Evolutionary conservation across 257 asterid species (phyloP), one percentile per base, ranked within the genome.

Genomic region (Rhazya stricta): DNA sequence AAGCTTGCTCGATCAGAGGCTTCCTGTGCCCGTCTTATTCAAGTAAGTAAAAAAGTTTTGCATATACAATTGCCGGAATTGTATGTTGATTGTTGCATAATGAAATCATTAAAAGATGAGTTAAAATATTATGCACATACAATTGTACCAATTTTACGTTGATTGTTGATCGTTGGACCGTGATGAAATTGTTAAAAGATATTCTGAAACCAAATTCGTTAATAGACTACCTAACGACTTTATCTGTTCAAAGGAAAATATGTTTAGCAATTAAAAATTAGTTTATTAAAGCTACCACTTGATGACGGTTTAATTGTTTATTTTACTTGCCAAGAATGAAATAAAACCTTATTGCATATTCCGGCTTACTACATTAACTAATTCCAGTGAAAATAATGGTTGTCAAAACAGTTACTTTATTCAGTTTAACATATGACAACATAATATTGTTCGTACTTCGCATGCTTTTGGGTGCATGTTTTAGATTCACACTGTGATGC

Each of bases 1-100:
- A 93, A 88, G 82, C 74, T 91, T 85, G 89, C 90, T 60, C 92
- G 83, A 36, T 78, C 80, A 81, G 89, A 83, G 56, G 92, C 96
- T 77, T 76, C 87, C 32, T 77, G 88, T 76, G 79, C 90, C 29
- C 91, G 96, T 27, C 73, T 84, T 76, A 70, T 78, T 82, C 97
- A 91, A 90, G 98, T 91, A 80, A 71, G 73, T n/a, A 69, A 58
- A 48, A 71, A 50, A 23, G 23, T n/a, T 73, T 9, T 34, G 69
- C 46, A 63, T 13, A 37, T 39, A 3, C 10, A 37, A n/a, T 34
- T 66, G 23, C 51, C 45, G 54, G 46, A 58, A n/a, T 7, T 76
- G 21, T 30, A 7, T 4, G 21, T 68, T 36, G 46, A n/a, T 10
- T 41, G 45, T 68, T 1, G 39, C 0, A 6, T 42, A 23, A 9